Evolutionary conservation across 2,329 filamentous ascomycete genomes (phyloP).

Genomic region (Eutypella sp.): DNA sequence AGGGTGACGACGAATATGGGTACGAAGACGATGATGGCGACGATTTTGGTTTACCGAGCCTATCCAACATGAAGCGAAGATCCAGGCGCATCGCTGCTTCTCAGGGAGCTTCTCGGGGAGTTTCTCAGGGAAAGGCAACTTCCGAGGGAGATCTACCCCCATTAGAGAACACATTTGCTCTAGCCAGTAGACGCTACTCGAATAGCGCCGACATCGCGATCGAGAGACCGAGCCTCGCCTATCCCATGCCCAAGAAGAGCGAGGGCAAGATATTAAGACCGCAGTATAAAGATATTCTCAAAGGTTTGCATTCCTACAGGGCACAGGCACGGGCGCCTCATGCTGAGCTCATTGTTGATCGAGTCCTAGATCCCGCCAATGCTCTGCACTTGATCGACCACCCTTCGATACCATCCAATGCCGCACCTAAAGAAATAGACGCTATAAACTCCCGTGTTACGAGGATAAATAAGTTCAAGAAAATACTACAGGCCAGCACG

Average conservation of each 20-base stretch:
- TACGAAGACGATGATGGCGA: conserved; percentile 88
- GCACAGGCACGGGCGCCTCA: too few species aligned
- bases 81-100: conserved; percentile 47
- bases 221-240: conserved; percentile 75
- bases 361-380: conserved; percentile 69
- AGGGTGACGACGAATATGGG: conserved; percentile 68
- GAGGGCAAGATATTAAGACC: conserved; percentile 94
- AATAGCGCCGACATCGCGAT: conserved; percentile 94
- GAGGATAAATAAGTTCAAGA: conserved; percentile 98
- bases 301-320: conserved; percentile 52
- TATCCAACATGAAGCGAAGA: conserved; percentile 84
- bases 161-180: conserved; percentile 32
- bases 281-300: conserved; percentile 94
- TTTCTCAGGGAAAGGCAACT: too few species aligned
- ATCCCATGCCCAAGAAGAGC: conserved; percentile 81
- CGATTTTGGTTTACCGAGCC: conserved; percentile 89
- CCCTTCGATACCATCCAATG: conserved; percentile 66
- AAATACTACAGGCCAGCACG: conserved; percentile 84
- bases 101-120: too few species aligned
- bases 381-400: conserved; percentile 92
- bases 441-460: conserved; percentile 82
- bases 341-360: conserved; percentile 6
- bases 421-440: conserved; percentile 78
- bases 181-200: conserved; percentile 56
- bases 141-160: conserved; percentile 30